These are phyloP conservation scores for Exsudoporus frostii DNA, from an alignment of 768 basidiomycete species.

Conservation along the genomic window DNA sequence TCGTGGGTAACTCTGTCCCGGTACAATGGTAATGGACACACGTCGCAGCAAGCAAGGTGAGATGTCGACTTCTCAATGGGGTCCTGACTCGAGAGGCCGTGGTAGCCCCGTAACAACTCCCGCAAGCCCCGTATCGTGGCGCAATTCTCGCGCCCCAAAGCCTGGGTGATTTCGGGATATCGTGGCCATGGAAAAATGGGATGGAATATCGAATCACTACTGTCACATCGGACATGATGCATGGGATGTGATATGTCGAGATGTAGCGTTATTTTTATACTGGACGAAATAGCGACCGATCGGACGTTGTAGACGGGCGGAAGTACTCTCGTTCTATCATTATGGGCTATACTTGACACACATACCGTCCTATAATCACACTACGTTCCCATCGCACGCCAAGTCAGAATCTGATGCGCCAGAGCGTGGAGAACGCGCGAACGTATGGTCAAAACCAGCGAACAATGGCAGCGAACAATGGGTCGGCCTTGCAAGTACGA, in stretches of 20 bases:
- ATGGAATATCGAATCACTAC: slow-evolving; percentile 1
- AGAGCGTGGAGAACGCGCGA: slow-evolving; percentile 5
- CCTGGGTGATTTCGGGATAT: neutral
- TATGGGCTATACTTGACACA: slow-evolving; percentile 5
- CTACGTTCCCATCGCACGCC: neutral
- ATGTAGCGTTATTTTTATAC: neutral
- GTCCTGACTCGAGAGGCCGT: slow-evolving; percentile 12
- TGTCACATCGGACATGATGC: neutral
- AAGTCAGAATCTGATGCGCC: neutral
- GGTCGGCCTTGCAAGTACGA: neutral
- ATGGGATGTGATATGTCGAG: neutral
- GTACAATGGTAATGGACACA: slow-evolving; percentile 1
- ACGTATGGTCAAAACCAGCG: slow-evolving; percentile 14
- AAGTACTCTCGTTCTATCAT: neutral
- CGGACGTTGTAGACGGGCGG: neutral
- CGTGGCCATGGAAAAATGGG: neutral
- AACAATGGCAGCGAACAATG: no score
- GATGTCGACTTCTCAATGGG: slow-evolving; percentile 13
- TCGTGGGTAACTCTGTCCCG: slow-evolving; percentile 17
- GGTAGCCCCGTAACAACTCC: slow-evolving; percentile 8
- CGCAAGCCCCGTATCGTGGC: slow-evolving; percentile 1
- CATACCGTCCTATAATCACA: slow-evolving; percentile 15
- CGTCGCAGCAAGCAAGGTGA: slow-evolving; percentile 2
- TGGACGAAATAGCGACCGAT: neutral
- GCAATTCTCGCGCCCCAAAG: neutral